Base-by-base conservation (phyloP, 2,329 filamentous ascomycete species). In the Hymenoscyphus fructigenus region DNA sequence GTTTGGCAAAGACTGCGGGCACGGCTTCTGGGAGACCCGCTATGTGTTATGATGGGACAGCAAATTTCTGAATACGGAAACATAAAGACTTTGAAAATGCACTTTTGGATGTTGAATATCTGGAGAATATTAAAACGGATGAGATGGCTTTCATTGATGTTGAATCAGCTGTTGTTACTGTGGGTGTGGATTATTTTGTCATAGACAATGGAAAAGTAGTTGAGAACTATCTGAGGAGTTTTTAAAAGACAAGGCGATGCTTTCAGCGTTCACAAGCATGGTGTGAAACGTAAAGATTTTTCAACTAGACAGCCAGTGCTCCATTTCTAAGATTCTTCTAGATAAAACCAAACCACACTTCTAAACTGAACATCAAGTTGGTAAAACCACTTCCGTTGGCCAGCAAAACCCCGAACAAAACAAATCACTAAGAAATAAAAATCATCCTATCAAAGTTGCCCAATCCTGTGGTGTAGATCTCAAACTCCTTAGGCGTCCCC, bases 131-230 rank as follows among this genome's bases (percentile, higher is more conserved):
- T 10, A 20, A 34, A 2, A 17, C 34, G 20, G 57, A 59, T 59
- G 57, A 59, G 34, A 36, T 41, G 23, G 20, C 0, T 7, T 59
- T 59, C 7, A 59, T 59, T 41, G 57, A 59, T 38, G 36, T 59
- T 15, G 17, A 41, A 15, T 26, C 29, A 0, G 23, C 36, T 14
- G 57, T 23, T 34, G 57, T 59, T 17, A 44, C 57, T 34, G 57
- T 59, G 5, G 57, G 57, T 1, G 57, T 59, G 2, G 57, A 59
- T 2, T 59, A 59, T 26, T 2, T 59, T 38, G n/a, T 38, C 15
- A 41, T 59, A 10, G 14, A 59, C 23, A 34, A 59, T 14, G 57
- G 57, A 9, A 59, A 41, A 23, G 7, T 59, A 3, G 20, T 36
- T 15, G 34, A 59, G 12, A 38, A 38, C 6, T 34, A 41, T 44